Evolutionary conservation across 2,329 filamentous ascomycete species (phyloP).

Genomic region (Aspergillus sp.): DNA sequence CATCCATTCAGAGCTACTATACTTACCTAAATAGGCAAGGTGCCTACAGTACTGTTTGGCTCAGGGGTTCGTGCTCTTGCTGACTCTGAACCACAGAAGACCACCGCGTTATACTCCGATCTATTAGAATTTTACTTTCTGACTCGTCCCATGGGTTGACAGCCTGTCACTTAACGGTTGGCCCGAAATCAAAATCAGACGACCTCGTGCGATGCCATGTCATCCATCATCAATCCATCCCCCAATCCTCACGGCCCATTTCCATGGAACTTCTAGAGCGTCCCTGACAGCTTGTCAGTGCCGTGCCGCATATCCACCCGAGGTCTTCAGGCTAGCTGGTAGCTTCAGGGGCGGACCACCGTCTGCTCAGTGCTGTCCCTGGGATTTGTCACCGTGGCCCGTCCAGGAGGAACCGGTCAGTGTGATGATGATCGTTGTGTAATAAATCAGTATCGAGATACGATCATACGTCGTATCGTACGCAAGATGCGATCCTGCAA

Average conservation of each 20-base stretch:
- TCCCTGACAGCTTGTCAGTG: neutral
- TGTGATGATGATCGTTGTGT: neutral
- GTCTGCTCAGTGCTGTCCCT: neutral
- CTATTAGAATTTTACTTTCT: neutral
- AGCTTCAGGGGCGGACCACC: neutral
- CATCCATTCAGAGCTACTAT: too few species aligned
- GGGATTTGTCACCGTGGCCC: neutral
- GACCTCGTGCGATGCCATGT: too few species aligned
- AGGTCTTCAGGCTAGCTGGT: neutral
- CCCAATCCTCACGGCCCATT: neutral
- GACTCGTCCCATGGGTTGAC: neutral
- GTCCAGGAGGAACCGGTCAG: neutral
- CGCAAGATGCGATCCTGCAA: too few species aligned
- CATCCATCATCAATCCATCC: neutral
- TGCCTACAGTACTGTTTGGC: neutral
- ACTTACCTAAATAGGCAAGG: too few species aligned
- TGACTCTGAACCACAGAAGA: too few species aligned
- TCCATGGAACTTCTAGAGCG: neutral
- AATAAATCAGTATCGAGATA: too few species aligned
- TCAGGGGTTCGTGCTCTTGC: slow-evolving; percentile 18
- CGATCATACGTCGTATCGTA: too few species aligned
- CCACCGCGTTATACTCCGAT: neutral
- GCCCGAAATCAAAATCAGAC: too few species aligned
- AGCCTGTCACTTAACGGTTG: neutral
- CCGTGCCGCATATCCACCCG: neutral